A percentile compares a stretch with the other conserved stretches of the same genome.
These are phyloP conservation scores for Apium graveolens DNA, from an alignment of 129 eudicot genomes.

Conservation along the genomic window DNA sequence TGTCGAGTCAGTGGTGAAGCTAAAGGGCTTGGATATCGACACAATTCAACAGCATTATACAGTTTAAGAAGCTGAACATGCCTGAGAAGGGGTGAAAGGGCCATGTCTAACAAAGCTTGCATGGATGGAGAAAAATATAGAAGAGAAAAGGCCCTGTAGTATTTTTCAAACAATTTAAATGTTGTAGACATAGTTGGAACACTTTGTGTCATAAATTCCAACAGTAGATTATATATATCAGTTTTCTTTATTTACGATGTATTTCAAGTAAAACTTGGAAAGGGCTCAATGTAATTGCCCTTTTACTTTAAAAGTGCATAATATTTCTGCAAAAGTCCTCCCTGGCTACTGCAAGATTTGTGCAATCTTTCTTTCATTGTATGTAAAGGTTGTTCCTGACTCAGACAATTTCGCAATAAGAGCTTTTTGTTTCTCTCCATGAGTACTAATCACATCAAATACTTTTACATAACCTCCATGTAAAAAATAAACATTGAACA, in stretches of 20 bases:
- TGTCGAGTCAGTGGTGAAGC: slow-evolving; percentile 42
- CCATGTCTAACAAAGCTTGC: background rate
- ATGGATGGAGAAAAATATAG: background rate
- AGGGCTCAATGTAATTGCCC: slow-evolving; percentile 1
- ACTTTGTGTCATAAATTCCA: slow-evolving; percentile 5
- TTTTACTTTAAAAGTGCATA: background rate
- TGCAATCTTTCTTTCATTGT: slow-evolving; percentile 4
- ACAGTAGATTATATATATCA: slow-evolving; percentile 3
- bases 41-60: slow-evolving; percentile 43
- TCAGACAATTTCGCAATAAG: slow-evolving; percentile 6
- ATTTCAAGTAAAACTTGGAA: background rate
- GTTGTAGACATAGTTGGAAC: slow-evolving; percentile 12
- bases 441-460: background rate
- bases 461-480: background rate
- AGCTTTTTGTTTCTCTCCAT: background rate
- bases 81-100: background rate
- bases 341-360: background rate
- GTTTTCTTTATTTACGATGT: background rate
- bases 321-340: background rate
- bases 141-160: slow-evolving; percentile 4
- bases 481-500: background rate
- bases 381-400: slow-evolving; percentile 5
- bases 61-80: slow-evolving; percentile 13
- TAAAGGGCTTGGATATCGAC: slow-evolving; percentile 41
- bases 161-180: background rate